A percentile compares a stretch with the other conserved stretches of the same genome.
Conservation (phyloP, 148 eudicot species). For the Persicaria maculosa region DNA sequence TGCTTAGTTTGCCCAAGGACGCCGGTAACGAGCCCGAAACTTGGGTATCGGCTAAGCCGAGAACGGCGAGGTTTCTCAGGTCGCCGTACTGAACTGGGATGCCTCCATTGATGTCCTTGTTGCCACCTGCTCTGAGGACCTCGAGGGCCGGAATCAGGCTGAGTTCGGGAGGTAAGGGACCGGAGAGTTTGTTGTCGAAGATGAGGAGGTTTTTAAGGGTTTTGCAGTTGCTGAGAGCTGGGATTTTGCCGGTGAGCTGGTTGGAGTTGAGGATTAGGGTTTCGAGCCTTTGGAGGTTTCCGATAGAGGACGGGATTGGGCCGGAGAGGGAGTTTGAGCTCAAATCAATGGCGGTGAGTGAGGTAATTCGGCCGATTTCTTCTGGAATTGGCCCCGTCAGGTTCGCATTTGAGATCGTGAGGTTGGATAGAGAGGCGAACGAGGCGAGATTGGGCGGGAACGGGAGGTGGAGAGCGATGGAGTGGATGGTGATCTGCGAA, state of each 20-base stretch:
- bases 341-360: slow-evolving; percentile 31
- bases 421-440: slow-evolving; percentile 22
- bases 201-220: slow-evolving; percentile 30
- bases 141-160: slow-evolving; percentile 27
- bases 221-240: slow-evolving; percentile 29
- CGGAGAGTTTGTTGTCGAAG: slow-evolving; percentile 41
- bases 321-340: slow-evolving; percentile 45
- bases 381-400: slow-evolving; percentile 50
- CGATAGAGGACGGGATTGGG: slow-evolving; percentile 33
- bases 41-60: slow-evolving; percentile 57
- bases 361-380: slow-evolving; percentile 27
- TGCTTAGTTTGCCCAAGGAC: slow-evolving; percentile 40
- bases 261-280: slow-evolving; percentile 48
- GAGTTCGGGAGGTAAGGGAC: slow-evolving; percentile 37
- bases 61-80: slow-evolving; percentile 34
- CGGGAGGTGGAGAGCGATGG: slow-evolving; percentile 31
- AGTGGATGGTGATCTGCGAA: slow-evolving; percentile 34
- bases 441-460: slow-evolving; percentile 40
- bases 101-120: slow-evolving; percentile 40
- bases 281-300: slow-evolving; percentile 35
- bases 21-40: slow-evolving; percentile 47
- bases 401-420: slow-evolving; percentile 36
- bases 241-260: slow-evolving; percentile 46
- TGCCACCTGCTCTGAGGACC: slow-evolving; percentile 42
- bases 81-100: slow-evolving; percentile 44